These are phyloP conservation scores for Coemansia sp. DNA, from an alignment of 192 early-diverging fungal genomes.

Conservation along the genomic window DNA sequence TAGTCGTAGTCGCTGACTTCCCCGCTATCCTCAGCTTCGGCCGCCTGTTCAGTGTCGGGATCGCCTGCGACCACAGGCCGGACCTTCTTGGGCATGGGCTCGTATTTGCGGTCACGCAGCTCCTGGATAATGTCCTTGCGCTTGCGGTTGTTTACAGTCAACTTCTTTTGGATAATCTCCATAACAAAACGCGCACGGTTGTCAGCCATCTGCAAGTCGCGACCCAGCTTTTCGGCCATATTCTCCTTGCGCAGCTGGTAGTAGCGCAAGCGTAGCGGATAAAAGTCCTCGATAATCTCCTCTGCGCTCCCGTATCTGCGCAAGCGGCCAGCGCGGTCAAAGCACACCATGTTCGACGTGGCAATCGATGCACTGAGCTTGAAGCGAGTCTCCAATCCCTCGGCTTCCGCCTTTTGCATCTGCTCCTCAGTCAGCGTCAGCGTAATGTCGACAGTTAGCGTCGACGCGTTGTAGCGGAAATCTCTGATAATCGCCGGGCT, in stretches of 20 bases:
- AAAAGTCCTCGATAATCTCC: conserved; percentile 89
- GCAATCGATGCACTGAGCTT: conserved; percentile 72
- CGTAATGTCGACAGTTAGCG: conserved; percentile 51
- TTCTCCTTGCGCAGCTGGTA: conserved; percentile 88
- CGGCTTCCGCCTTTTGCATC: conserved; percentile 70
- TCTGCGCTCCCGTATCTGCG: conserved; percentile 75
- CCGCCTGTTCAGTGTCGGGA: conserved; percentile 55
- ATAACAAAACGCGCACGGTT: conserved; percentile 89
- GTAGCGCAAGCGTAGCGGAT: conserved; percentile 75
- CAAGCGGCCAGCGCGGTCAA: conserved; percentile 85
- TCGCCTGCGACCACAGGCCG: conserved; percentile 50
- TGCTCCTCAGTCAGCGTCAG: conserved; percentile 60
- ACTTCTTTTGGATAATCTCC: conserved; percentile 84
- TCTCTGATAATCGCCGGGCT: conserved; percentile 62
- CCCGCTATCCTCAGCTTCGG: conserved; percentile 21
- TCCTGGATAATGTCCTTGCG: conserved; percentile 74
- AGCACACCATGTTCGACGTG: conserved; percentile 94
- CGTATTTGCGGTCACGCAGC: conserved; percentile 69
- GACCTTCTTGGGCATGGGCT: conserved; percentile 60
- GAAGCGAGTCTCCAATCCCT: conserved; percentile 84
- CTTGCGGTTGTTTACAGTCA: conserved; percentile 87
- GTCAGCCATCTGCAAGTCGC: conserved; percentile 70
- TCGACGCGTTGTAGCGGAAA: conserved; percentile 59
- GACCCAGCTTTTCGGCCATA: conserved; percentile 65
- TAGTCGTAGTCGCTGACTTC: conserved; percentile 73